Evolutionary conservation across 2,329 filamentous ascomycete genomes (phyloP).

Genomic region (Botryotinia narcissicola): DNA sequence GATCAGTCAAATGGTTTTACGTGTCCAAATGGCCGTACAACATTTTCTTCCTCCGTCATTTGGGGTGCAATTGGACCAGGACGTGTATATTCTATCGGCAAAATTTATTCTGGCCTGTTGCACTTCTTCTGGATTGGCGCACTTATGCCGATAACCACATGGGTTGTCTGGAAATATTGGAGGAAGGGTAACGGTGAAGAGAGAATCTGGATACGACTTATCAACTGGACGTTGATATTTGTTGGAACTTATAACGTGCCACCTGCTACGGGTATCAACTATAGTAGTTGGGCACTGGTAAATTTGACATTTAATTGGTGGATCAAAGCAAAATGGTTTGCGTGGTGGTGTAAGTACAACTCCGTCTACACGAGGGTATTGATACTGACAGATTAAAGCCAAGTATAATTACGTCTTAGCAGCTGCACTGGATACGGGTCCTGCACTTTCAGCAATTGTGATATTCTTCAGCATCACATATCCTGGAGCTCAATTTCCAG

Average conservation of each 20-base stretch:
- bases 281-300: conserved; percentile 68
- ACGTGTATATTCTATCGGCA: conserved; percentile 64
- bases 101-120: conserved; percentile 62
- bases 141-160: conserved; percentile 58
- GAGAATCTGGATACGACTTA: conserved; percentile 34
- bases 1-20: conserved; percentile 56
- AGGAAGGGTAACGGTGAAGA: conserved; percentile 36
- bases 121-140: conserved; percentile 72
- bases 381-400: conserved; percentile 56
- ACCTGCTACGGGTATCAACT: conserved; percentile 68
- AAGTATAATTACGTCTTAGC: conserved; percentile 76
- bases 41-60: conserved; percentile 70
- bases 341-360: conserved; percentile 62
- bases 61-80: conserved; percentile 72
- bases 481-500: conserved; percentile 56
- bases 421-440: conserved; percentile 66
- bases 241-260: conserved; percentile 42
- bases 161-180: conserved; percentile 41
- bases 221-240: conserved; percentile 38
- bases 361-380: conserved; percentile 66
- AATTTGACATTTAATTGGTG: conserved; percentile 69
- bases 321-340: conserved; percentile 61
- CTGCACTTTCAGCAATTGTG: conserved; percentile 64
- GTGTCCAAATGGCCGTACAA: conserved; percentile 51
- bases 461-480: conserved; percentile 67